These are phyloP conservation scores for Candolleomyces eurysporus DNA, from an alignment of 768 basidiomycete genomes.

Conservation along the genomic window DNA sequence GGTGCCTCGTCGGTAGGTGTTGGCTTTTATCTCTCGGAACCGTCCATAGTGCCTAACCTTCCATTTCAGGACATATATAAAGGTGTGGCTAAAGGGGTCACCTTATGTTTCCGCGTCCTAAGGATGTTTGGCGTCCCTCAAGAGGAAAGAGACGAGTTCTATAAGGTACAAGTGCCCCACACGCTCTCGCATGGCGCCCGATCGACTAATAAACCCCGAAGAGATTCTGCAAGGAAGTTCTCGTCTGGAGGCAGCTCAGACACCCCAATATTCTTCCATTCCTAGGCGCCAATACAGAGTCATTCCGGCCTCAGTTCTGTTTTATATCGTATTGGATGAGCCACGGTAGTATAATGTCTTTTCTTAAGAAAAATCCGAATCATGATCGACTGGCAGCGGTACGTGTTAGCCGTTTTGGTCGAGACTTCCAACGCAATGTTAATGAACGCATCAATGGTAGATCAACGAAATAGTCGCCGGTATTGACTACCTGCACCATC, in stretches of 20 bases:
- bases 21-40: background rate
- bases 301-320: background rate
- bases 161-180: constrained; percentile 7
- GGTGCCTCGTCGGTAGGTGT: background rate
- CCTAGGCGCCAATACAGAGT: constrained; percentile 1
- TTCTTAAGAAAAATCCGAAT: constrained; percentile 9
- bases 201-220: background rate
- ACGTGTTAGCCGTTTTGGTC: constrained; percentile 1
- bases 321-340: constrained; percentile 7
- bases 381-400: constrained; percentile 23
- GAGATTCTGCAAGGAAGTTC: constrained; percentile 14
- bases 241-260: constrained; percentile 1
- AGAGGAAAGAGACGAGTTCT: constrained; percentile 11
- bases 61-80: constrained; percentile 18
- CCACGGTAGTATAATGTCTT: constrained; percentile 3
- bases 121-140: constrained; percentile 14
- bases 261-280: constrained; percentile 8
- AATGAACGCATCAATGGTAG: constrained; percentile 7
- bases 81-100: constrained; percentile 9
- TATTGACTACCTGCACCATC: constrained; percentile 35
- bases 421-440: background rate
- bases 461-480: constrained; percentile 32
- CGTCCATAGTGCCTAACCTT: background rate
- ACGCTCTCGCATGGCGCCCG: background rate
- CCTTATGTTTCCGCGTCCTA: constrained; percentile 21